Base-by-base conservation (phyloP, 768 basidiomycete genomes). In the Tylopilus sp. region DNA sequence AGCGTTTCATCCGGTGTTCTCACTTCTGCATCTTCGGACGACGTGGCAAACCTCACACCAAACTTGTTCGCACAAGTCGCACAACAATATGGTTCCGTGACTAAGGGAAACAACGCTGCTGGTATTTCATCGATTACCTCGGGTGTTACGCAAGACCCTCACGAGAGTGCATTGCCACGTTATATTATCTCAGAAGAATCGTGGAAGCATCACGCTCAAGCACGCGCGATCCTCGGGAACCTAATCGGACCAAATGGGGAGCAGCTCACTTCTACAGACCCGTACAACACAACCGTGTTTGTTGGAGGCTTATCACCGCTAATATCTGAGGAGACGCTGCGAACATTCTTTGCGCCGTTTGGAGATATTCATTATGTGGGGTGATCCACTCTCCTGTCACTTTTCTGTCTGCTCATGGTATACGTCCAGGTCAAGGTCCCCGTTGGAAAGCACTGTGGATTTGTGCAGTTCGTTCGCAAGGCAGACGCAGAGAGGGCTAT, bases 241-340 rank as follows among this genome's bases (percentile, higher is more conserved):
- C 72, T 92, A 19, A 89, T 92, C 37, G 90, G 91, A 21, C 89
- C 88, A 1, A 90, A 92, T 56, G 91, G 89, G 52, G 87, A 92
- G 72, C 84, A 90, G 68, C 74, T 92, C 57, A 90, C 89, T 26
- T 89, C 88, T 22, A 90, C 87, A 21, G 93, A 96, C 63, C 93
- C 93, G n/a, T 92, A 93, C 64, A 97, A 96, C 63, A 95, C 93
- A 14, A 97, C 94, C 2, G 93, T 92, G 6, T 97, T 97, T 57
- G 94, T 97, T 19, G 94, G 94, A 24, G 94, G 93, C 0, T 66
- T 96, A 48, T 90, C 89, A 11, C 90, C 90, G 17, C 71, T 93
- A 54, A 94, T 97, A 40, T 85, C 87, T 25, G 94, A 96, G 72
- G 94, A 96, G 43, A 95, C 92, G 3, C 71, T 97, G 64, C 78